A percentile compares a stretch with the other conserved stretches of the same genome.
phyloP scores from a whole-genome alignment of 2,329 filamentous ascomycete species.

The Didymella segeticola region DNA sequence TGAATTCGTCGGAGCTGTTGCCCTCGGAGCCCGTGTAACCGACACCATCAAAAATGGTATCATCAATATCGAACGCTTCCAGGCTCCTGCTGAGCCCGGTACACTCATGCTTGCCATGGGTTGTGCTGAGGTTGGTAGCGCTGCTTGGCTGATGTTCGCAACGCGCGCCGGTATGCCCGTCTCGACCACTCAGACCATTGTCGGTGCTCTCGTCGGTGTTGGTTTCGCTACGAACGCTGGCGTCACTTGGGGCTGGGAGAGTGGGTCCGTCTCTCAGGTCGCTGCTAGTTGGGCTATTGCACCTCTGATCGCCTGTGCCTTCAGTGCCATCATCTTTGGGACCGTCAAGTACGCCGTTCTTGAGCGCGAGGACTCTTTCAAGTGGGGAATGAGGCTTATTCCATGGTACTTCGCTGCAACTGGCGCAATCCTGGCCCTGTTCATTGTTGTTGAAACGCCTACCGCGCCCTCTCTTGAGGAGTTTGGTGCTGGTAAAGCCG shows the following conservation, averaged over 20 bases:
- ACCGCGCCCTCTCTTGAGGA: conserved; percentile 38
- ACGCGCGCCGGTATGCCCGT: conserved; percentile 63
- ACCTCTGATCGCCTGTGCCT: conserved; percentile 55
- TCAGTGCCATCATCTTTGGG: conserved; percentile 59
- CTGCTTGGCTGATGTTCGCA: conserved; percentile 63
- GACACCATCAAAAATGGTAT: conserved; percentile 68
- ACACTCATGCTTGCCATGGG: conserved; percentile 66
- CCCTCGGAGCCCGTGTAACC: conserved; percentile 61
- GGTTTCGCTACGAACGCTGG: conserved; percentile 56
- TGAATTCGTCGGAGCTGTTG: conserved; percentile 61
- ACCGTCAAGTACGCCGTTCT: conserved; percentile 59
- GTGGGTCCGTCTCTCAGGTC: conserved; percentile 37
- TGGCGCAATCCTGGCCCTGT: conserved; percentile 60
- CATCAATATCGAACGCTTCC: conserved; percentile 59
- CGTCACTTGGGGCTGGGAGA: conserved; percentile 36
- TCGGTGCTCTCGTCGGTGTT: conserved; percentile 66
- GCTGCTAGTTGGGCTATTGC: conserved; percentile 59
- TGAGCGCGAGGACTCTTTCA: conserved; percentile 57
- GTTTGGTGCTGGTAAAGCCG: conserved; percentile 39
- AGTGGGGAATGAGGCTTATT: conserved; percentile 57
- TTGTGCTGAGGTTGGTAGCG: conserved; percentile 61
- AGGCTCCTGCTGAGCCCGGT: conserved; percentile 50
- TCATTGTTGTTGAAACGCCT: conserved; percentile 62
- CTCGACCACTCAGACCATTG: conserved; percentile 67
- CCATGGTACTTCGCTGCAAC: conserved; percentile 59